phyloP scores from a whole-genome alignment of 2,329 filamentous ascomycete genomes.

The Ophiocordyceps unilateralis region DNA sequence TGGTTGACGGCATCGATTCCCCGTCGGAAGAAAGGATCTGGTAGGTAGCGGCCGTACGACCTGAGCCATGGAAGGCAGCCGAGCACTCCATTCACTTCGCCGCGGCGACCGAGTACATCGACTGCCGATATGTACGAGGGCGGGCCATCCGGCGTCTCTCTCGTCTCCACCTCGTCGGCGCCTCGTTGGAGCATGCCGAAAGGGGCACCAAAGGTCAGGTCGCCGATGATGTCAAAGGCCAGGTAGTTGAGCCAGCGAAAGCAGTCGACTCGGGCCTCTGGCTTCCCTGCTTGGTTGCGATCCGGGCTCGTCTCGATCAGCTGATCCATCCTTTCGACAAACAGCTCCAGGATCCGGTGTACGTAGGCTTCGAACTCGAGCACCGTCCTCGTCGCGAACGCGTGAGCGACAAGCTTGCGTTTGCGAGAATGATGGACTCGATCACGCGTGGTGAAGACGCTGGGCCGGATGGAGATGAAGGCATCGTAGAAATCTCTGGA shows the following conservation, averaged over 20 bases:
- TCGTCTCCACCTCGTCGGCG: constrained; percentile 59
- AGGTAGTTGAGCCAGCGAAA: constrained; percentile 54
- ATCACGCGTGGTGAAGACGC: constrained; percentile 79
- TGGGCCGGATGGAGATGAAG: constrained; percentile 51
- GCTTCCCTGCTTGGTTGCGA: constrained; percentile 35
- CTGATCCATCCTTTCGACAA: constrained; percentile 56
- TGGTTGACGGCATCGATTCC: constrained; percentile 61
- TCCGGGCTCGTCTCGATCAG: constrained; percentile 29
- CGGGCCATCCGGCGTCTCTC: constrained; percentile 37
- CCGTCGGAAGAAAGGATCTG: constrained; percentile 64
- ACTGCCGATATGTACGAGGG: constrained; percentile 62
- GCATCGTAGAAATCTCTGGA: no score
- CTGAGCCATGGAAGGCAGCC: constrained; percentile 59
- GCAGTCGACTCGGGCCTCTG: constrained; percentile 51
- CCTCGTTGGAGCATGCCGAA: constrained; percentile 59
- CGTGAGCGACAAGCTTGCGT: constrained; percentile 75
- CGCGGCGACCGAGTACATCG: constrained; percentile 73
- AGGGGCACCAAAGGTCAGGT: constrained; percentile 32
- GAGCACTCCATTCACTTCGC: constrained; percentile 69
- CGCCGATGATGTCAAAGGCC: constrained; percentile 32
- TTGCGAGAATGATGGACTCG: constrained; percentile 72
- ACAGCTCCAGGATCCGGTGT: constrained; percentile 56
- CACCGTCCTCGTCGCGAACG: constrained; percentile 68
- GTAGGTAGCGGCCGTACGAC: constrained; percentile 64
- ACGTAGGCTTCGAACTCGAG: constrained; percentile 82